A percentile compares a stretch with the other conserved stretches of the same genome.
Conservation (phyloP, 768 basidiomycete species). For the Panus rudis region DNA sequence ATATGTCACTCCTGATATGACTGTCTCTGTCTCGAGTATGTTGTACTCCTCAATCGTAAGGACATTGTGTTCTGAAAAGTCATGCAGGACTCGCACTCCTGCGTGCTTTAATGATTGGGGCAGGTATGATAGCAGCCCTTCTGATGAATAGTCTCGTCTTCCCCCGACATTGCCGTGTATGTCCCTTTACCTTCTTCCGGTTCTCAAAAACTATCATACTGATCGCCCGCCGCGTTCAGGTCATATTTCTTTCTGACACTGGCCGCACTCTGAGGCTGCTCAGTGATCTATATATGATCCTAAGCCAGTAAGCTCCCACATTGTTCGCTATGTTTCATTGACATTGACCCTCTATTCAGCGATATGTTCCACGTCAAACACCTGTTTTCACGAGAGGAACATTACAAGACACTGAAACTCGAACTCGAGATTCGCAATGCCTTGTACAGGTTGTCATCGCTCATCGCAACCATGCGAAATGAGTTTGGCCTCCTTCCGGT, state of each 20-base stretch:
- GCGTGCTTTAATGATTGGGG: constrained; percentile 34
- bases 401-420: constrained; percentile 30
- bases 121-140: constrained; percentile 39
- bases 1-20: constrained; percentile 19
- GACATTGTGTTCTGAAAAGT: not conserved
- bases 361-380: constrained; percentile 27
- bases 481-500: constrained; percentile 44
- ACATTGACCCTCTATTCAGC: constrained; percentile 16
- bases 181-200: not conserved
- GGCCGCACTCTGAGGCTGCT: constrained; percentile 32
- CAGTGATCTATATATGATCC: constrained; percentile 36
- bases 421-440: constrained; percentile 37
- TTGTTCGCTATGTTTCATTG: not conserved
- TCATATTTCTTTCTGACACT: constrained; percentile 35
- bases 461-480: constrained; percentile 37
- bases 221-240: constrained; percentile 16
- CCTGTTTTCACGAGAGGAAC: constrained; percentile 20
- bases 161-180: constrained; percentile 39
- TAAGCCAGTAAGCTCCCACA: constrained; percentile 30
- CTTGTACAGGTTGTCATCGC: constrained; percentile 30
- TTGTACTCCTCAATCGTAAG: not conserved
- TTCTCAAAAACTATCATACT: constrained; percentile 1
- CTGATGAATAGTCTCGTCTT: constrained; percentile 38
- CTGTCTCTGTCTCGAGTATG: constrained; percentile 25
- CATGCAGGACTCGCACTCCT: constrained; percentile 31